A percentile compares a stretch with the other conserved stretches of the same genome.
These are phyloP conservation scores for Pyronema omphalodes DNA, from an alignment of 495 filamentous ascomycete species.

Conservation along the genomic window DNA sequence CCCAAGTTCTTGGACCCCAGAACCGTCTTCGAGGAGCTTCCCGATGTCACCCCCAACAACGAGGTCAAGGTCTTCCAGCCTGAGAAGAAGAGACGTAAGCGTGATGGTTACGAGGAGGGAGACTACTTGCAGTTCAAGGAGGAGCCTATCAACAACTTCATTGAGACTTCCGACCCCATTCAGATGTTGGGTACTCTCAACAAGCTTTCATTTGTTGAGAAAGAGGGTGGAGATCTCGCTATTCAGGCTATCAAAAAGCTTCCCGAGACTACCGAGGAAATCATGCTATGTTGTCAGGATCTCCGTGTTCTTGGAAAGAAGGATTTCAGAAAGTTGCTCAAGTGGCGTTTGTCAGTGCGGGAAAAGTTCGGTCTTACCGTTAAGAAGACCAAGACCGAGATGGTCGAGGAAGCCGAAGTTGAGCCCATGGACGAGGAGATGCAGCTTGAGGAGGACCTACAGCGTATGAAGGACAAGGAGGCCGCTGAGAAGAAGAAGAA, in stretches of 20 bases:
- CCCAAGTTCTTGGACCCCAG: conserved; percentile 81
- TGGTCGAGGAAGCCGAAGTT: conserved; percentile 53
- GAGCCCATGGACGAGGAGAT: conserved; percentile 87
- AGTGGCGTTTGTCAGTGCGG: conserved; percentile 77
- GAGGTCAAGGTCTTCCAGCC: conserved; percentile 97
- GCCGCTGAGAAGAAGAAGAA: conserved; percentile 56
- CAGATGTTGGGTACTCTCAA: conserved; percentile 83
- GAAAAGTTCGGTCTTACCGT: conserved; percentile 68
- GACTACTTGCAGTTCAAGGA: conserved; percentile 89
- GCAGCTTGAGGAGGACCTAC: conserved; percentile 68
- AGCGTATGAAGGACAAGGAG: conserved; percentile 61
- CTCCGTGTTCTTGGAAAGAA: conserved; percentile 80
- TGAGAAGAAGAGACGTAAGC: conserved; percentile 87
- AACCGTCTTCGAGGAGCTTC: conserved; percentile 86
- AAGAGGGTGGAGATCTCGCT: conserved; percentile 63
- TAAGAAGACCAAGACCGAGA: conserved; percentile 42
- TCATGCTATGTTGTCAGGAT: conserved; percentile 69
- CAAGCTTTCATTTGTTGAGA: conserved; percentile 60
- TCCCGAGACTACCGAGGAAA: conserved; percentile 83
- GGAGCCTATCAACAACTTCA: conserved; percentile 71
- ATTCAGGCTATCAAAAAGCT: conserved; percentile 69
- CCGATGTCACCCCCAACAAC: conserved; percentile 75
- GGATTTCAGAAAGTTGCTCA: conserved; percentile 82
- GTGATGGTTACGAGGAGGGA: conserved; percentile 93
- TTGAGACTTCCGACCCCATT: conserved; percentile 87